phyloP scores from a whole-genome alignment of 2,329 filamentous ascomycete genomes.

The Hypoxylon sp. region DNA sequence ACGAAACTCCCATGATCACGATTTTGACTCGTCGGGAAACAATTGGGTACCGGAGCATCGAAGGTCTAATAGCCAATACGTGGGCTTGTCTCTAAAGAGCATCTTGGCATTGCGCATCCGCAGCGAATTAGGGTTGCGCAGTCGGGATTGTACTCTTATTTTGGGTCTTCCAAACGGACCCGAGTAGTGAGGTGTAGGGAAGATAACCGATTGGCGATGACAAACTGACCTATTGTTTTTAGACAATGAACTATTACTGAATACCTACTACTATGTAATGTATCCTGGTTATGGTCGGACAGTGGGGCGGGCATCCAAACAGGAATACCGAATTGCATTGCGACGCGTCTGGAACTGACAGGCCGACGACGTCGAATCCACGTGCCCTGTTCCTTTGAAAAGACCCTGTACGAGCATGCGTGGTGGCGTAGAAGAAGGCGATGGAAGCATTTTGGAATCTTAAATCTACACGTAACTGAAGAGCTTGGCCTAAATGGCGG shows the following conservation, averaged over 20 bases:
- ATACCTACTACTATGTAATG: too few relatives aligned
- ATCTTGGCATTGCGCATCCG: constrained; percentile 34
- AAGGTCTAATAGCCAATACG: constrained; percentile 23
- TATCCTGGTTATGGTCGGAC: constrained; percentile 38
- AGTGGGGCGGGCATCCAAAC: constrained; percentile 32
- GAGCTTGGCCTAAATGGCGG: constrained; percentile 25
- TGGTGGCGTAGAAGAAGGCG: constrained; percentile 21
- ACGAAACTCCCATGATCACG: constrained; percentile 35
- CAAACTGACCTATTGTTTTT: constrained; percentile 25
- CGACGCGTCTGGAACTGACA: constrained; percentile 29
- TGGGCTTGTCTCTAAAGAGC: constrained; percentile 18
- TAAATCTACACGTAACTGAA: constrained; percentile 18
- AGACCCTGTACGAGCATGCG: constrained; percentile 17
- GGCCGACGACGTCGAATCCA: constrained; percentile 32
- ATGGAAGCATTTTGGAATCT: constrained; percentile 39
- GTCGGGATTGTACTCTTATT: constrained; percentile 20
- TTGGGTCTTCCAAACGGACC: constrained; percentile 20
- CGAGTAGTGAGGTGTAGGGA: constrained; percentile 26
- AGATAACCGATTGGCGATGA: constrained; percentile 43
- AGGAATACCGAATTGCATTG: constrained; percentile 27
- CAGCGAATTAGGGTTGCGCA: constrained; percentile 7
- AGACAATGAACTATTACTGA: constrained; percentile 30
- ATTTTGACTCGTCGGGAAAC: constrained; percentile 28
- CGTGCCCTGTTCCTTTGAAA: constrained; percentile 24
- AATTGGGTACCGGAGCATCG: constrained; percentile 22